A percentile compares a stretch with the other conserved stretches of the same genome.
Conservation (phyloP, 176 grass and related monocot species). For the Triticum monococcum region DNA sequence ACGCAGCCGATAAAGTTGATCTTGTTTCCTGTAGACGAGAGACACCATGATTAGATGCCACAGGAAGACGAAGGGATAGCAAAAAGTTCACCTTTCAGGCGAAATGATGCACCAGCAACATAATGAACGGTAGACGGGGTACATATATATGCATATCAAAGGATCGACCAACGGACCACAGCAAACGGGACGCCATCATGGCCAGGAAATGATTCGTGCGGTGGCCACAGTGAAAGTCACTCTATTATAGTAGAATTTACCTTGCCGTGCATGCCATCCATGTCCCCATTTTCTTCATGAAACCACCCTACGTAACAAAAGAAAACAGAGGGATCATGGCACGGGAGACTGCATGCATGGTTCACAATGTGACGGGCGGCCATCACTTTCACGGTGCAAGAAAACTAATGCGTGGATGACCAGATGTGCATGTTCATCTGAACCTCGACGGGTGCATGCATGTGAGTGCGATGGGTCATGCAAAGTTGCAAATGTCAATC, state of each 20-base stretch:
- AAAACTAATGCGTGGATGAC: background rate
- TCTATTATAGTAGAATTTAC: too few relatives aligned
- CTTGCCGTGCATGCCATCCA: constrained; percentile 17
- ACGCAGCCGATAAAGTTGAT: background rate
- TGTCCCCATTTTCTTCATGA: background rate
- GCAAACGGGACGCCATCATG: background rate
- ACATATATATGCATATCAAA: background rate
- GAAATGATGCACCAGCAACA: background rate
- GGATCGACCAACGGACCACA: background rate
- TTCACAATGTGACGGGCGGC: too few relatives aligned
- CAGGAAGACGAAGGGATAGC: background rate
- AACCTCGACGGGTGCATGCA: background rate
- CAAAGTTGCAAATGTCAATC: background rate
- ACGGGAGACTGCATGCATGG: background rate
- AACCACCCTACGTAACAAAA: background rate
- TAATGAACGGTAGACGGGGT: background rate
- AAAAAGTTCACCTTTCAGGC: background rate
- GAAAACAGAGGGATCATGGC: background rate
- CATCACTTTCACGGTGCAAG: too few relatives aligned
- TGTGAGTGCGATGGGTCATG: background rate
- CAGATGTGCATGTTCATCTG: background rate
- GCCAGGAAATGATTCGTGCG: background rate
- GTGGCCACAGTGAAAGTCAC: background rate
- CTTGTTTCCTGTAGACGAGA: background rate
- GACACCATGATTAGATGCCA: constrained; percentile 2